These are phyloP conservation scores for Suhomyces xylopsoci DNA, from an alignment of 805 yeast species.

Conservation along the genomic window DNA sequence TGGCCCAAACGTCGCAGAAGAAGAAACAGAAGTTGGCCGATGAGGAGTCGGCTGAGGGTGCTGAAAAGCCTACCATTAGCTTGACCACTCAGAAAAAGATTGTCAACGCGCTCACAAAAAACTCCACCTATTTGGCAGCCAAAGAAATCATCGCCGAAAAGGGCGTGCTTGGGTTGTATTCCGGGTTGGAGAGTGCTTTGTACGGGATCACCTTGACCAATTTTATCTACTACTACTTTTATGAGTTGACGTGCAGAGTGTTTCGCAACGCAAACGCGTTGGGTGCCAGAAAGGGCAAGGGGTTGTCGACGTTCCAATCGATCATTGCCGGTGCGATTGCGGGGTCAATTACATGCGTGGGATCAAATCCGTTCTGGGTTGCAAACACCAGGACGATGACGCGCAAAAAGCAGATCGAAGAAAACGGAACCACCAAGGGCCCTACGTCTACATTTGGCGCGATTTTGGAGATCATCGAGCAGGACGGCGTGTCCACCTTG, in stretches of 20 bases:
- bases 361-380: slow-evolving; percentile 92
- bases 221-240: slow-evolving; percentile 86
- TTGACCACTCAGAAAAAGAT: slow-evolving; percentile 15
- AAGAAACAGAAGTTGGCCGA: slow-evolving; percentile 18
- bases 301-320: slow-evolving; percentile 61
- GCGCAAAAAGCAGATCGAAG: slow-evolving; percentile 24
- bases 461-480: slow-evolving; percentile 57
- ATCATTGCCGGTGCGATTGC: slow-evolving; percentile 81
- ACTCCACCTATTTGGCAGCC: slow-evolving; percentile 26
- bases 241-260: slow-evolving; percentile 62
- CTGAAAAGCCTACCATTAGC: slow-evolving; percentile 5
- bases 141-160: slow-evolving; percentile 49
- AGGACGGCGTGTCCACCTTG: slow-evolving; percentile 68
- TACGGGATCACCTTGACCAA: slow-evolving; percentile 84
- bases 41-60: slow-evolving; percentile 4
- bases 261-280: slow-evolving; percentile 36
- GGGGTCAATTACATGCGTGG: slow-evolving; percentile 77
- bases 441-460: slow-evolving; percentile 51
- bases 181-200: slow-evolving; percentile 85
- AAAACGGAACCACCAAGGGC: slow-evolving; percentile 18
- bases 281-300: slow-evolving; percentile 26
- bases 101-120: slow-evolving; percentile 11
- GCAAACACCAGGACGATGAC: slow-evolving; percentile 90
- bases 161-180: slow-evolving; percentile 68
- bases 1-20: slow-evolving; percentile 69